Evolutionary conservation across 768 basidiomycete genomes (phyloP), one percentile per base, ranked within the genome.

Genomic region (Trametes gibbosa): DNA sequence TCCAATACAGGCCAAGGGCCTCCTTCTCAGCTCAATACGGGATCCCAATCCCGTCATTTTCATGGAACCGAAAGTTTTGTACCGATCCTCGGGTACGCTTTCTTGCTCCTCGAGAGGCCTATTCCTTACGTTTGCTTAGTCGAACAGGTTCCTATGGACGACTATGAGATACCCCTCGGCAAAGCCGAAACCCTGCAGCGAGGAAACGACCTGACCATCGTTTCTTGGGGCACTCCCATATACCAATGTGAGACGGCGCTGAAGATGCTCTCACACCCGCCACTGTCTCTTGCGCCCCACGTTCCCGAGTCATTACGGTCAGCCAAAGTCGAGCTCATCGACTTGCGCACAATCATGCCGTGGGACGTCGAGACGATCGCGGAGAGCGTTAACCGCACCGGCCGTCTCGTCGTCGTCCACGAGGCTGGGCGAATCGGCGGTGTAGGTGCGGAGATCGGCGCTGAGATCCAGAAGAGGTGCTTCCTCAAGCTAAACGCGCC

Each of bases 31-130:
- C 16, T 86, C 93, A 0, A 92, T 98, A 53, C 84, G 94, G 35
- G 95, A 98, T 67, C 91, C 92, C 0, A 95, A 95, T 67, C 95
- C 95, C 0, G 90, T 94, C 14, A 84, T 98, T 43, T 92, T 98
- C 72, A 92, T 98, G 87, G 95, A 98, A 72, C 95, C 95, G 45
- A 87, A 98, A 76, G 83, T 96, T 56, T 76, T 98, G 14, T 98
- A 98, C 70, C 87, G 95, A 50, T 95, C 94, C 45, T 84, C 95
- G 66, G 83, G 89, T 89, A 64, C 21, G 65, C 54, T 49, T 58
- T 54, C 16, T 47, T 14, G 12, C 9, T 23, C 13, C 25, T 37
- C 9, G 14, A 1, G 10, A 14, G 21, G 9, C n/a, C 21, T 5
- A 48, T 16, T 53, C 40, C 12, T 24, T 52, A 43, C n/a, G 53